Evolutionary conservation across 805 yeast genomes (phyloP), one percentile per base, ranked within the genome.

Genomic region (Saccharomycopsis vini): DNA sequence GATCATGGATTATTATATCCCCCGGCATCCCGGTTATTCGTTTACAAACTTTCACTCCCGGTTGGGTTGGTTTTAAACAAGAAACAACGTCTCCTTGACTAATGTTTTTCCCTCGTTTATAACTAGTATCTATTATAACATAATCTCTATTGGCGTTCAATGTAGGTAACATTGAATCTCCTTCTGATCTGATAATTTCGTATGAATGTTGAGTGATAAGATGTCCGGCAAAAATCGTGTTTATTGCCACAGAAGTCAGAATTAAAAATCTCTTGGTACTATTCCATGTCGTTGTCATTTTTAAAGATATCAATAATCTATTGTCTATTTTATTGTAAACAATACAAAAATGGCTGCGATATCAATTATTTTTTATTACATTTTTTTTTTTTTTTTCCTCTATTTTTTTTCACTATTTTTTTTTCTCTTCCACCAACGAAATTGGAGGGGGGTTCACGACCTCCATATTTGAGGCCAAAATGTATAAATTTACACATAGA

Each of bases 1-100:
- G 97, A 58, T 92, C 97, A 2, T 84, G 69, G 43, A 81, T 59
- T 3, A 92, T 75, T 15, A 79, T 57, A 64, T 90, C 97, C 1
- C 97, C 97, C 0, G 97, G 94, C 95, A 90, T 81, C 0, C 97
- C 98, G 0, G 95, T 81, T 19, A 92, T 79, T 44, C 99, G 69
- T 56, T 92, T 92, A 57, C 98, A 92, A 2, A 92, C 95, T 44
- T 94, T 66, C 54, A 79, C 84, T 16, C 71, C 69, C 0, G 95
- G 94, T 51, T 83, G 89, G 2, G 94, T 84, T 1, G 99, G 98
- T 59, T 92, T 92, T 24, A 74, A 63, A 2, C 95, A 89, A 30
- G 90, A 92, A 2, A 92, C 73, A 44, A 90, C 72, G 57, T 92
- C 98, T 0, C 99, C 99, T 52, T 81, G 74, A 35, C 71, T 60